Percentiles rank a stretch among this genome's conserved stretches.
Evolutionary conservation across 75 land plant species (phyloP).

Genomic region (Sequoia sempervirens): DNA sequence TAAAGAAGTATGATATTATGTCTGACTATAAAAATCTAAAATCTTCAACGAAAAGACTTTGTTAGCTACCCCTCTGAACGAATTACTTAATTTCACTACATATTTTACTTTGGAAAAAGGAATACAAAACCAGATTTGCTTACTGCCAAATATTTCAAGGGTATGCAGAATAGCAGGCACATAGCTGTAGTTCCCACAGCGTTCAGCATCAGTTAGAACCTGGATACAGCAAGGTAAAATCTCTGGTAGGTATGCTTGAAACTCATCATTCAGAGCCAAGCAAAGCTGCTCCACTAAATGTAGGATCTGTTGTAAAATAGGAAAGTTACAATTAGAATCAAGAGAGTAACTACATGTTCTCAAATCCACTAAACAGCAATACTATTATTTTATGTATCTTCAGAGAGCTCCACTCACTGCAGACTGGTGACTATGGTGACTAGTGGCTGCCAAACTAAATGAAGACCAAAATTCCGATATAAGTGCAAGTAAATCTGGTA

Average conservation of each 20-base stretch:
- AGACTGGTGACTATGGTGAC: conserved; percentile 59
- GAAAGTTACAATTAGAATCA: background rate
- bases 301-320: conserved; percentile 46
- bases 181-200: conserved; percentile 71
- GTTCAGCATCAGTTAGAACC: conserved; percentile 92
- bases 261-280: conserved; percentile 95
- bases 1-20: background rate
- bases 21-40: no score
- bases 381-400: background rate
- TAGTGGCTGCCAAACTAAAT: conserved; percentile 64
- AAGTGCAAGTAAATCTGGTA: conserved; percentile 67
- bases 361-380: conserved; percentile 12
- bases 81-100: background rate
- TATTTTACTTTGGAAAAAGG: background rate
- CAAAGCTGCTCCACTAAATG: conserved; percentile 96
- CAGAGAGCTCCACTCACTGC: conserved; percentile 50
- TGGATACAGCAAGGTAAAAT: conserved; percentile 91
- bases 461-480: conserved; percentile 80
- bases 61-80: background rate
- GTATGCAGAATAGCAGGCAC: conserved; percentile 87
- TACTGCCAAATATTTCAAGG: conserved; percentile 96
- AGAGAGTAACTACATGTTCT: background rate
- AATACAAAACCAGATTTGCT: conserved; percentile 3
- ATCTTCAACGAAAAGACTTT: background rate
- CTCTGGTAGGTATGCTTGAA: conserved; percentile 67